A percentile compares a stretch with the other conserved stretches of the same genome.
Conservation (phyloP, 768 basidiomycete species). For the Cytidiella melzeri region DNA sequence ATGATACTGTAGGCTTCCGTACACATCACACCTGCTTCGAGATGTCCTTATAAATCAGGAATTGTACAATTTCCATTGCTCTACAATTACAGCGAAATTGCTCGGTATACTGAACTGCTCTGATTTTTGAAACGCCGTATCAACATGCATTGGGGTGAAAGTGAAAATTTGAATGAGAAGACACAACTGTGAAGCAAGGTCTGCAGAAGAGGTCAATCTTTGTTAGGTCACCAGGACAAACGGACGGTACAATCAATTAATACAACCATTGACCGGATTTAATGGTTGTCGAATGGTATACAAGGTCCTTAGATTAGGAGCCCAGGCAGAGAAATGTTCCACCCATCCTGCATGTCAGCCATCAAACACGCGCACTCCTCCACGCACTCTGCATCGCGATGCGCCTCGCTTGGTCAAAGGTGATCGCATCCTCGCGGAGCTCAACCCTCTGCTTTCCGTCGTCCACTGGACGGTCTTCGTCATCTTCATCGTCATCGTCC, state of each 20-base stretch:
- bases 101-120: too few species aligned
- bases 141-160: not conserved
- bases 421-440: conserved; percentile 78
- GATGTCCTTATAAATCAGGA: too few species aligned
- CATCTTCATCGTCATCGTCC: conserved; percentile 52
- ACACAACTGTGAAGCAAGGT: not conserved
- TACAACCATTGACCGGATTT: conserved; percentile 1
- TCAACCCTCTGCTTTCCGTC: conserved; percentile 65
- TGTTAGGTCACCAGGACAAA: conserved; percentile 9
- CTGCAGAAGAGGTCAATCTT: not conserved
- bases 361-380: conserved; percentile 59
- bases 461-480: conserved; percentile 58
- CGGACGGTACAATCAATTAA: conserved; percentile 5
- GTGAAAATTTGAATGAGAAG: not conserved
- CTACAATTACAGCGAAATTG: not conserved
- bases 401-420: conserved; percentile 86
- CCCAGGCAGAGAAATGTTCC: not conserved
- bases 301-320: conserved; percentile 8
- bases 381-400: conserved; percentile 90
- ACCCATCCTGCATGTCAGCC: not conserved
- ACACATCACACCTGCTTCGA: too few species aligned
- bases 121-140: too few species aligned
- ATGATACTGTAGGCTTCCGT: too few species aligned
- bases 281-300: conserved; percentile 9
- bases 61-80: not conserved